phyloP scores from a whole-genome alignment of 352 stramenopile genomes.

The Chrysophaeum taylorii region DNA sequence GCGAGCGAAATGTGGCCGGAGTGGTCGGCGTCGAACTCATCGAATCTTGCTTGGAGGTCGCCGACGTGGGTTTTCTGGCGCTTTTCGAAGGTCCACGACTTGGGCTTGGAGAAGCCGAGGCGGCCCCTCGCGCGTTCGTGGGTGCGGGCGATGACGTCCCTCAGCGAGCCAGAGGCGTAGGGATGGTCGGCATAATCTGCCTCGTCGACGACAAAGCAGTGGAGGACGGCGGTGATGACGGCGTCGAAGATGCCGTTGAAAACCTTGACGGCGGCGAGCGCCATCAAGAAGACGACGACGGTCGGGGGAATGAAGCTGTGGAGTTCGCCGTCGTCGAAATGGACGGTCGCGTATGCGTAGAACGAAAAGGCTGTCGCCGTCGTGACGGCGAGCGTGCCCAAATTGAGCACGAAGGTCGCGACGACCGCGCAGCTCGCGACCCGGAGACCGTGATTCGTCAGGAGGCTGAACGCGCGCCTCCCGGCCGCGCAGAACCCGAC shows the following conservation, averaged over 20 bases:
- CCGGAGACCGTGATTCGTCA: constrained; percentile 61
- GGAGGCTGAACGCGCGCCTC: constrained; percentile 63
- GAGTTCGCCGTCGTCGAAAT: constrained; percentile 23
- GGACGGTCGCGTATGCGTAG: constrained; percentile 11
- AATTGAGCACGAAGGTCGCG: constrained; percentile 60
- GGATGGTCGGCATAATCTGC: neutral
- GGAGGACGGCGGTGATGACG: constrained; percentile 18
- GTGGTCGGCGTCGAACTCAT: neutral
- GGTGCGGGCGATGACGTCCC: neutral
- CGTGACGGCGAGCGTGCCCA: constrained; percentile 75
- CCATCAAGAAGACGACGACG: constrained; percentile 18
- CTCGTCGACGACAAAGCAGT: constrained; percentile 27
- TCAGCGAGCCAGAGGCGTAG: neutral
- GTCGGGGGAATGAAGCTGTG: constrained; percentile 20
- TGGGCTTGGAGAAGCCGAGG: too few relatives aligned
- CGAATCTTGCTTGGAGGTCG: neutral
- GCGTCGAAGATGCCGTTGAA: constrained; percentile 30
- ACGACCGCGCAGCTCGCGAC: constrained; percentile 66
- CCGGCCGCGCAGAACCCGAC: constrained; percentile 64
- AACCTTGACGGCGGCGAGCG: constrained; percentile 17
- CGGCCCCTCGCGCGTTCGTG: neutral
- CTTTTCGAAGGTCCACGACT: neutral
- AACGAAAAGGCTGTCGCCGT: constrained; percentile 27
- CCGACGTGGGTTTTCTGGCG: neutral
- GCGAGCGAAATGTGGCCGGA: neutral